Percentiles rank a stretch among this genome's conserved stretches.
Evolutionary conservation across 257 asterid species (phyloP).

Genomic region (Datura wrightii): DNA sequence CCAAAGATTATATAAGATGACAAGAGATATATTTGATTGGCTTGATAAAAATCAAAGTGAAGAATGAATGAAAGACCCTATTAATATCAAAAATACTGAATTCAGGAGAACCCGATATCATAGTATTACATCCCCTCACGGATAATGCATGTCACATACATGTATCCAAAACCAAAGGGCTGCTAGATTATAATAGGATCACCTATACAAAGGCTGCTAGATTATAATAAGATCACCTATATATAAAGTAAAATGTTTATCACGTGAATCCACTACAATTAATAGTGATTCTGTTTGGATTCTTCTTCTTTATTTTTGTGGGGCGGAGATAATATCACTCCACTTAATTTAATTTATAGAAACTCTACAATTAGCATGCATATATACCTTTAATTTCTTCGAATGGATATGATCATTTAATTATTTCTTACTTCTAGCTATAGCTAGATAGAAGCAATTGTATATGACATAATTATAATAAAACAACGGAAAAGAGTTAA

Average conservation of each 20-base stretch:
- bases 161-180: constrained; percentile 1
- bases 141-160: neutral
- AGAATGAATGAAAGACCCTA: too few species aligned
- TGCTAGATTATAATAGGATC: neutral
- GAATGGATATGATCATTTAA: neutral
- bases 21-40: too few species aligned
- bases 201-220: neutral
- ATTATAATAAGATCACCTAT: neutral
- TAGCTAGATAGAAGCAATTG: too few species aligned
- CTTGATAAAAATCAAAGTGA: too few species aligned
- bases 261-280: constrained; percentile 12
- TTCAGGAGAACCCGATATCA: too few species aligned
- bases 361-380: neutral
- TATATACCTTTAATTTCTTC: neutral
- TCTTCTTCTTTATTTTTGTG: constrained; percentile 1
- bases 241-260: neutral
- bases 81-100: too few species aligned
- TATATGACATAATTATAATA: neutral
- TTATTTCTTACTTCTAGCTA: too few species aligned
- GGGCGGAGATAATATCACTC: neutral
- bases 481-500: too few species aligned
- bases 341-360: neutral
- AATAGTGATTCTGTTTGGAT: neutral
- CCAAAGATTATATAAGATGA: too few species aligned
- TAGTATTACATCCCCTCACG: too few species aligned